phyloP scores from a whole-genome alignment of 202 grass and related monocot species.

The Musa balbisiana region DNA sequence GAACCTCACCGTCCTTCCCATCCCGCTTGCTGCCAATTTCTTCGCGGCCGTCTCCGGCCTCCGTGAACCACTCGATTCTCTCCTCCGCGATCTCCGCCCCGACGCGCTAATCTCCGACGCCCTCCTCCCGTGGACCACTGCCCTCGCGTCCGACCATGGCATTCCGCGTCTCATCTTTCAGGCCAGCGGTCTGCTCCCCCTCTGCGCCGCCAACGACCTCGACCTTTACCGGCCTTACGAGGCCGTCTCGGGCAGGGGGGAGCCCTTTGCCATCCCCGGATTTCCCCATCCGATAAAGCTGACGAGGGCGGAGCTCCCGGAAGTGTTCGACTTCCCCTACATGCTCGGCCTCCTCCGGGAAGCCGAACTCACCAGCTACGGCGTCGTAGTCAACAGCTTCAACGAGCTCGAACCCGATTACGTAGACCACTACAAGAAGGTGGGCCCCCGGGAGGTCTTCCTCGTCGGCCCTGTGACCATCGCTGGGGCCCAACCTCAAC shows the following conservation, averaged over 20 bases:
- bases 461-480: constrained; percentile 44
- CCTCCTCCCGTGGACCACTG: constrained; percentile 55
- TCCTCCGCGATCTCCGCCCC: constrained; percentile 24
- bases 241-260: constrained; percentile 13
- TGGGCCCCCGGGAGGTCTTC: constrained; percentile 43
- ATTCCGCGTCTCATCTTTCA: constrained; percentile 59
- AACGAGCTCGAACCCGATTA: constrained; percentile 39
- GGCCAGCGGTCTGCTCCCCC: constrained; percentile 43
- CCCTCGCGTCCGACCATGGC: constrained; percentile 30
- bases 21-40: neutral
- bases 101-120: constrained; percentile 54
- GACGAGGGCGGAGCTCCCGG: constrained; percentile 36
- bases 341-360: constrained; percentile 27
- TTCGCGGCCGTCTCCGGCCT: constrained; percentile 14
- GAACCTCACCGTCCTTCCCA: neutral
- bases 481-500: constrained; percentile 19
- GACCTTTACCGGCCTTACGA: constrained; percentile 35
- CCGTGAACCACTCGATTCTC: constrained; percentile 25
- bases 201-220: constrained; percentile 38
- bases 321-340: constrained; percentile 38
- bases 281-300: constrained; percentile 42
- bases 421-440: constrained; percentile 41
- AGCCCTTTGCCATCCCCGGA: constrained; percentile 45
- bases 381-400: constrained; percentile 68
- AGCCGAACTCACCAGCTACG: constrained; percentile 40